Percentiles rank a stretch among this genome's conserved stretches.
phyloP scores from a whole-genome alignment of 2,329 filamentous ascomycete species.

The Corinectria fuckeliana region DNA sequence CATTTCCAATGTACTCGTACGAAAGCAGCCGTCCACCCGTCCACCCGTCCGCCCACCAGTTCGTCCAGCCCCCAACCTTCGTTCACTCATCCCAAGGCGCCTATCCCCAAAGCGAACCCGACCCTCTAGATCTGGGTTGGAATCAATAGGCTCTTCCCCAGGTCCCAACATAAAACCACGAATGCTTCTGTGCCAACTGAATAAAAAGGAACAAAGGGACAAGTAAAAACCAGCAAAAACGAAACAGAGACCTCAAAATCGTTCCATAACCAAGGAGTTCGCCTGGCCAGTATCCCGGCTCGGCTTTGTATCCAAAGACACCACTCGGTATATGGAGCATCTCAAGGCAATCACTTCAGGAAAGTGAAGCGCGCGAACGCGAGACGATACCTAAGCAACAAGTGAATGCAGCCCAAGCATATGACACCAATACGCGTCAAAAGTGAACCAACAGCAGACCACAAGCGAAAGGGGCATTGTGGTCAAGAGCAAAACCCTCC shows the following conservation, averaged over 20 bases:
- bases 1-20: slow-evolving; percentile 21
- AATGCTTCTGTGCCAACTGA: not conserved
- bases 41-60: not conserved
- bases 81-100: slow-evolving; percentile 22
- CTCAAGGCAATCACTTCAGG: not conserved
- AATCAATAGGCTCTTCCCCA: slow-evolving; percentile 1
- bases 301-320: not conserved
- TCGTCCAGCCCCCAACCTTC: not conserved
- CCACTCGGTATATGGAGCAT: not conserved
- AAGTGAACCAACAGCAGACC: slow-evolving; percentile 11
- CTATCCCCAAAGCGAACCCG: not conserved
- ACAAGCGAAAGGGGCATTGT: not conserved
- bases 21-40: slow-evolving; percentile 3
- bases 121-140: not conserved
- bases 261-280: slow-evolving; percentile 6
- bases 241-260: slow-evolving; percentile 10
- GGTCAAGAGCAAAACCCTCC: slow-evolving; percentile 9
- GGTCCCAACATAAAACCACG: not conserved
- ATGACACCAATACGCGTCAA: slow-evolving; percentile 10
- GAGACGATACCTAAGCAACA: not conserved
- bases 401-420: slow-evolving; percentile 3
- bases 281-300: not conserved
- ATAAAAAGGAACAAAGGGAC: not conserved
- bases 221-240: not conserved
- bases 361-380: not conserved